Conservation (phyloP, 352 stramenopile species). For the Aphanomyces invadans region DNA sequence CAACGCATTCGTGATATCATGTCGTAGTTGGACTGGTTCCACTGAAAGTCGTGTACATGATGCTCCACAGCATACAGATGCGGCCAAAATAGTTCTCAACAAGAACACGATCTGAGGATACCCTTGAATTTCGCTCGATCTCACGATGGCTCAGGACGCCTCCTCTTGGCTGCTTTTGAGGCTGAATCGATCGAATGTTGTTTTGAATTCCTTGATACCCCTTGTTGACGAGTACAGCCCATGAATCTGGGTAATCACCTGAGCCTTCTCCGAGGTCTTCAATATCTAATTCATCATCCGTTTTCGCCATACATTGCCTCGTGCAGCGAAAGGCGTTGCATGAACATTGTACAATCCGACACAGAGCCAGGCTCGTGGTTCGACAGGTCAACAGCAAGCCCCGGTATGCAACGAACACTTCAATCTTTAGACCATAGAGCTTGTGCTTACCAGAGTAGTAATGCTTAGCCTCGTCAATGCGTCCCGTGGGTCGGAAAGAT, state of each 20-base stretch:
- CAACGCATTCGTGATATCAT: background rate
- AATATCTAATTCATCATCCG: background rate
- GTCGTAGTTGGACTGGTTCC: background rate
- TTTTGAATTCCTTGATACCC: background rate
- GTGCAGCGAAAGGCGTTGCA: background rate
- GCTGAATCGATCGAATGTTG: background rate
- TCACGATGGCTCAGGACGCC: background rate
- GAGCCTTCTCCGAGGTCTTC: background rate
- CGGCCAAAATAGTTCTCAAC: background rate
- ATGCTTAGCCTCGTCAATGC: background rate
- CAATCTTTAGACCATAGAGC: background rate
- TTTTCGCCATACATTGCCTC: background rate
- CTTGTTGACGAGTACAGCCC: background rate
- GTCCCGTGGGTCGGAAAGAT: background rate
- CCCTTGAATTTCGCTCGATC: background rate
- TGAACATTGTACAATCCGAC: slow-evolving; percentile 3
- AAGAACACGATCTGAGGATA: background rate
- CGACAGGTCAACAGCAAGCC: background rate
- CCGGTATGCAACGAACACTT: background rate
- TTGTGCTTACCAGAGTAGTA: background rate
- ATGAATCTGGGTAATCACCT: background rate
- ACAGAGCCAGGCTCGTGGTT: background rate
- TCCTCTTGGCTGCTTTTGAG: background rate
- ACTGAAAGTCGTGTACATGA: background rate
- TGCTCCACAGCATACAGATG: background rate